Conservation (phyloP, 1,139 yeast species). For the Chernovozyma sophiae-reginae region DNA sequence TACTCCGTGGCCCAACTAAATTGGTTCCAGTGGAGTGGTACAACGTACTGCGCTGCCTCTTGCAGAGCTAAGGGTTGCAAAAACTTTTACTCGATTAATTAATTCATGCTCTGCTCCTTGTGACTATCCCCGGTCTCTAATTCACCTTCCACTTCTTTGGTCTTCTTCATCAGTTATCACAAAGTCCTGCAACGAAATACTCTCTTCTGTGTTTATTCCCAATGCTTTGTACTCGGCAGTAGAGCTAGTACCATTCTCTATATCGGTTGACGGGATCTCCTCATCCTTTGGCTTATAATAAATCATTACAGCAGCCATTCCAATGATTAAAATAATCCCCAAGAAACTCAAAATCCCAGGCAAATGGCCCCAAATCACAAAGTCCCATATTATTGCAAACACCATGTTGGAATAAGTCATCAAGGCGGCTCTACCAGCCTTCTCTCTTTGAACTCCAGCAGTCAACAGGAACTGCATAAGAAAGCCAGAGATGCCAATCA, state of each 20-base stretch:
- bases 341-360: conserved; percentile 67
- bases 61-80: no score
- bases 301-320: conserved; percentile 61
- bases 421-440: conserved; percentile 73
- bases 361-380: conserved; percentile 63
- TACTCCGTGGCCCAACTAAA: no score
- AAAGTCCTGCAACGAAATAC: conserved; percentile 24
- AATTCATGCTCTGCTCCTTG: no score
- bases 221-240: conserved; percentile 5
- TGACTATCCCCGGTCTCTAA: no score
- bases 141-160: no score
- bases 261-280: conserved; percentile 8
- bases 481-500: conserved; percentile 76
- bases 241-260: conserved; percentile 11
- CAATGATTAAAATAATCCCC: conserved; percentile 66
- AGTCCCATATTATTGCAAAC: conserved; percentile 78
- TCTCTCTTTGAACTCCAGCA: conserved; percentile 78
- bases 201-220: conserved; percentile 7
- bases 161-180: conserved; percentile 23
- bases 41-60: no score
- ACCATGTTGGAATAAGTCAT: conserved; percentile 74
- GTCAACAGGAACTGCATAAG: conserved; percentile 76
- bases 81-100: no score
- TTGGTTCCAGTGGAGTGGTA: no score
- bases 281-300: conserved; percentile 40